Base-by-base conservation (phyloP, 306 rosid species). In the Benincasa hispida region DNA sequence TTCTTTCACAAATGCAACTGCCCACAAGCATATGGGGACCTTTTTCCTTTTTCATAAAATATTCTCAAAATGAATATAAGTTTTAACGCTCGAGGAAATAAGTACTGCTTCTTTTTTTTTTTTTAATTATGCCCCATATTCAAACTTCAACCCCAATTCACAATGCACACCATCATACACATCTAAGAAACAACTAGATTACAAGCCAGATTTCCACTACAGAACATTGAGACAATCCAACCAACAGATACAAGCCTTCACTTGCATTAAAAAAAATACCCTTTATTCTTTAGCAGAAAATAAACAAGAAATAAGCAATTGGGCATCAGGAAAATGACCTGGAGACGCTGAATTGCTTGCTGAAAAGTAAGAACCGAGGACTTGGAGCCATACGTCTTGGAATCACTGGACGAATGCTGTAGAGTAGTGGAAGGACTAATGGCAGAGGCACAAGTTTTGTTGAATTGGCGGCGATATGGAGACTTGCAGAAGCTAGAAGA, bases 321-420 rank as follows among this genome's bases (percentile, higher is more conserved):
- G 72, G 69, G 30, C n/a, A 35, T 34, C 18, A 60, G 13, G 75
- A 67, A 30, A 72, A 47, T 25, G 66, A 91, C 98, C 98, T 93
- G 98, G 79, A 93, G 98, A 69, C 97, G 91, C 76, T 91, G 98
- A 87, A 93, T 87, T 76, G 97, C 97, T 90, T 91, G 97, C 70
- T 93, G 98, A 68, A 93, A 93, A 68, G 91, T 90, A 30, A 89
- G 92, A 51, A 79, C 84, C 0, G 96, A 76, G 30, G 84, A 6
- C 35, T 81, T 87, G 50, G 45, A 57, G 3, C 83, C 58, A 28
- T 76, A 82, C 62, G 32, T 35, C 58, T 59, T 78, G 4, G 86
- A 58, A 17, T 75, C 82, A 6, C 79, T 30, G 0, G 86, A 75
- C 2, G 92, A 83, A 17, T 78, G 83, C 11, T 75, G 87, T 13